Base-by-base conservation (phyloP, 306 rosid genomes). In the Prunus campanulata region DNA sequence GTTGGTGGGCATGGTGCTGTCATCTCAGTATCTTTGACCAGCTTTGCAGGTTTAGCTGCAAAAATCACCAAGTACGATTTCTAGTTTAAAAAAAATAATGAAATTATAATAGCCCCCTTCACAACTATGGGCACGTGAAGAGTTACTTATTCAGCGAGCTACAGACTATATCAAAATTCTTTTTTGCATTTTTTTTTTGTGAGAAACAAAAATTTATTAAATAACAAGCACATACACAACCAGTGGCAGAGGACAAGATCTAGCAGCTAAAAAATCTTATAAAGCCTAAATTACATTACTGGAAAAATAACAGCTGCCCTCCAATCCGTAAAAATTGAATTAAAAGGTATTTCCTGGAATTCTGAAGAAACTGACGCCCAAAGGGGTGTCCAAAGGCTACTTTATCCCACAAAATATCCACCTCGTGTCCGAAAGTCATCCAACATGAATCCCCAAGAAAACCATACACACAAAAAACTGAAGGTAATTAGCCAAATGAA, bases 31-130 rank as follows among this genome's bases (percentile, higher is more conserved):
- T 96, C 92, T 87, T 78, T 91, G 2, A 91, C 92, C 20, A 91
- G 85, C 79, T 81, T 92, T 47, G 99, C 97, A 12, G 96, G 96
- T 92, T 93, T 85, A 49, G 93, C 99, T 96, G 93, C 79, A 61
- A 80, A 46, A 73, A 30, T 18, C 51, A 85, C 74, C 56, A 72
- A 65, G 59, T 76, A 79, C 66, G 78, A 69, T 71, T 83, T 71
- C 78, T 60, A 44, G 72, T 44, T 64, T 66, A 46, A 76, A 15
- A 60, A 25, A 39, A 7, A 2, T 29, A 29, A 20, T 63, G 19
- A 48, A 63, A 75, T 56, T 70, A 48, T 61, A 39, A 66, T 67
- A 55, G 22, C n/a, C 54, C 71, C 24, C 64, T 54, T 78, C 76
- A n/a, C 62, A 59, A 59, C 32, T 22, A 22, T 14, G 1, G 24